These are phyloP conservation scores for Pythium vanterpoolii DNA, from an alignment of 352 stramenopile genomes.

Conservation along the genomic window DNA sequence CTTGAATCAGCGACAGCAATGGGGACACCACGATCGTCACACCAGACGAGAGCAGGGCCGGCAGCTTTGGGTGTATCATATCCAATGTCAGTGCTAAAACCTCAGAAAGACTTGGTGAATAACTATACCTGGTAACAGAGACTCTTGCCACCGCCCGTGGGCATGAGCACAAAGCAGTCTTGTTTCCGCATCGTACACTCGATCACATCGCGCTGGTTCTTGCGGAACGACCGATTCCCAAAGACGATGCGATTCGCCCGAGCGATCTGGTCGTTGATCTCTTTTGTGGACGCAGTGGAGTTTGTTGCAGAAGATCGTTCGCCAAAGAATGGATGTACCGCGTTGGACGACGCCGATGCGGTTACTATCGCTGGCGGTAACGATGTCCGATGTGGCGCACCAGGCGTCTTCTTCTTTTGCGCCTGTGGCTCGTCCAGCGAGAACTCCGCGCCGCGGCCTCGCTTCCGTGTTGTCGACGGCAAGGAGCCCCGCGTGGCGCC, in stretches of 20 bases:
- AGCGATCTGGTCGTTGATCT: constrained; percentile 34
- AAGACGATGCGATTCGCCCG: constrained; percentile 67
- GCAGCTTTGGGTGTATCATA: constrained; percentile 23
- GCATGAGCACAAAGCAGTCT: constrained; percentile 95
- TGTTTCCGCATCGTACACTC: constrained; percentile 86
- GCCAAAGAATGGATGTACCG: constrained; percentile 10
- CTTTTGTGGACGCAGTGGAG: background rate
- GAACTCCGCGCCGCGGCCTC: constrained; percentile 1
- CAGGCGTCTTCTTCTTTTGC: constrained; percentile 1
- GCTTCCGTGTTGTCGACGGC: constrained; percentile 3
- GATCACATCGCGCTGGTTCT: constrained; percentile 91
- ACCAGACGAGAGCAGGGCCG: constrained; percentile 54
- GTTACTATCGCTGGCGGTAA: background rate
- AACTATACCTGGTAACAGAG: constrained; percentile 89
- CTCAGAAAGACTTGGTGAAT: background rate
- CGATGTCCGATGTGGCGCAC: background rate
- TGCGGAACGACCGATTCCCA: constrained; percentile 80
- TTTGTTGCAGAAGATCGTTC: background rate
- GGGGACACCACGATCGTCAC: constrained; percentile 94
- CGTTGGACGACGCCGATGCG: background rate
- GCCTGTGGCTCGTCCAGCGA: constrained; percentile 3
- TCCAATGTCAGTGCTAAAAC: background rate
- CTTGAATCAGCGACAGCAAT: constrained; percentile 92
- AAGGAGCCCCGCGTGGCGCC: background rate
- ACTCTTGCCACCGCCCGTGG: constrained; percentile 89